Percentiles rank a stretch among this genome's conserved stretches.
These are phyloP conservation scores for Xylariaceae sp. DNA, from an alignment of 2,329 filamentous ascomycete genomes.

Conservation along the genomic window DNA sequence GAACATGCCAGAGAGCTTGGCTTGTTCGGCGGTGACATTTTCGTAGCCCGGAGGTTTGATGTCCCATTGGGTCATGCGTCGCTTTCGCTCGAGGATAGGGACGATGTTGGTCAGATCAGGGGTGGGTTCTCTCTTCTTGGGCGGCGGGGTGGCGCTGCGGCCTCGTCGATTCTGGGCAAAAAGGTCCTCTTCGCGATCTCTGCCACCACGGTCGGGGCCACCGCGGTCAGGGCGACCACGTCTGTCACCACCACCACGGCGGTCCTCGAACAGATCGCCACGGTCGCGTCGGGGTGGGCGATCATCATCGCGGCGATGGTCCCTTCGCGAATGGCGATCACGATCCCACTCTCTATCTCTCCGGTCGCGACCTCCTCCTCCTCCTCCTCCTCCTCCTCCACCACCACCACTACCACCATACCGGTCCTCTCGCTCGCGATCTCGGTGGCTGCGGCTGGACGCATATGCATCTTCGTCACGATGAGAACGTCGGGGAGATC, in stretches of 20 bases:
- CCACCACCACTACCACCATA: constrained; percentile 61
- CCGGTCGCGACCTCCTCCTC: constrained; percentile 34
- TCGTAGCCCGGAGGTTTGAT: constrained; percentile 98
- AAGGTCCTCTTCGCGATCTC: constrained; percentile 49
- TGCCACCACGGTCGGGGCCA: constrained; percentile 34
- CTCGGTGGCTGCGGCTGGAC: constrained; percentile 85
- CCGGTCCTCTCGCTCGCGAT: constrained; percentile 88
- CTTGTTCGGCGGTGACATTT: constrained; percentile 96
- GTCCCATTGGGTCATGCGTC: constrained; percentile 97
- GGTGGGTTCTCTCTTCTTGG: constrained; percentile 90
- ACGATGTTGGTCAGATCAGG: constrained; percentile 86
- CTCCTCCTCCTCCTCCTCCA: constrained; percentile 41
- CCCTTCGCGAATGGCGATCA: constrained; percentile 44
- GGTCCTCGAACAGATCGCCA: constrained; percentile 58
- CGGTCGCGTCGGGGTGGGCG: constrained; percentile 54
- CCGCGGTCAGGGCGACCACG: constrained; percentile 32
- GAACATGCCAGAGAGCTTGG: constrained; percentile 99
- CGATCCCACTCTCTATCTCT: constrained; percentile 60
- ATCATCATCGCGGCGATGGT: constrained; percentile 46
- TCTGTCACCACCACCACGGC: constrained; percentile 38
- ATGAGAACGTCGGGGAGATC: constrained; percentile 70
- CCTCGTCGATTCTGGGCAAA: constrained; percentile 51
- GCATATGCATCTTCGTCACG: constrained; percentile 72
- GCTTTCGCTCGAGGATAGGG: constrained; percentile 80
- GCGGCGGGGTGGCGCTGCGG: constrained; percentile 74